Percentiles rank a stretch among this genome's conserved stretches.
Evolutionary conservation across 176 grass and related monocot genomes (phyloP).

Genomic region (Avena sativa): DNA sequence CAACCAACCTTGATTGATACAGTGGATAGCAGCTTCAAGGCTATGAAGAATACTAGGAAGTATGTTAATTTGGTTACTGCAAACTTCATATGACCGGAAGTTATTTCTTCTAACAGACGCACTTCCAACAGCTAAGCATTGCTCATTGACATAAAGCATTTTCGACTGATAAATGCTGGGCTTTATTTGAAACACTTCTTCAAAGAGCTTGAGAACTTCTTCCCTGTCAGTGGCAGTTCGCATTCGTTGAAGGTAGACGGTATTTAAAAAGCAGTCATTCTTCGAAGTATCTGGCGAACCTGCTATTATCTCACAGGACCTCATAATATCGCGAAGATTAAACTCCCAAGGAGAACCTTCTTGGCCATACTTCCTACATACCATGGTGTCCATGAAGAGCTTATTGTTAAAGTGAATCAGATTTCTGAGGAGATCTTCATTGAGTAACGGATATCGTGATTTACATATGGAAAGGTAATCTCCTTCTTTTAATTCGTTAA

Average conservation of each 20-base stretch:
- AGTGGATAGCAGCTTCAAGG: constrained; percentile 83
- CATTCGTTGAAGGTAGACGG: constrained; percentile 94
- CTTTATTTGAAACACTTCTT: constrained; percentile 71
- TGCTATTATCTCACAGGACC: constrained; percentile 85
- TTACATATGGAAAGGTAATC: constrained; percentile 88
- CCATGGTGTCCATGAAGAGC: constrained; percentile 84
- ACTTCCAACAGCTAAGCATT: constrained; percentile 72
- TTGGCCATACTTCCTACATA: constrained; percentile 82
- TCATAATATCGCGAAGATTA: constrained; percentile 94
- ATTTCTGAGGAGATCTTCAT: constrained; percentile 59
- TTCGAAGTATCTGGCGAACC: constrained; percentile 48
- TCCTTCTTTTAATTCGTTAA: constrained; percentile 80
- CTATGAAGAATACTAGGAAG: constrained; percentile 73
- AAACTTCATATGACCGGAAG: constrained; percentile 61
- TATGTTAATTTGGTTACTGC: constrained; percentile 67
- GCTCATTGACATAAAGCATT: constrained; percentile 69
- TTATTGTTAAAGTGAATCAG: constrained; percentile 83
- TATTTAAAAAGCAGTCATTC: constrained; percentile 77
- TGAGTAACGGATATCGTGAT: constrained; percentile 57
- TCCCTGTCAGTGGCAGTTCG: constrained; percentile 69
- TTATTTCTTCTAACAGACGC: constrained; percentile 71
- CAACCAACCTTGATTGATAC: constrained; percentile 79
- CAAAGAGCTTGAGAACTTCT: constrained; percentile 84
- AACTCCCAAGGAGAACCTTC: constrained; percentile 97
- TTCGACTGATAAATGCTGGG: constrained; percentile 60